Conservation (phyloP, 768 basidiomycete species). For the Boletus rubropictus region DNA sequence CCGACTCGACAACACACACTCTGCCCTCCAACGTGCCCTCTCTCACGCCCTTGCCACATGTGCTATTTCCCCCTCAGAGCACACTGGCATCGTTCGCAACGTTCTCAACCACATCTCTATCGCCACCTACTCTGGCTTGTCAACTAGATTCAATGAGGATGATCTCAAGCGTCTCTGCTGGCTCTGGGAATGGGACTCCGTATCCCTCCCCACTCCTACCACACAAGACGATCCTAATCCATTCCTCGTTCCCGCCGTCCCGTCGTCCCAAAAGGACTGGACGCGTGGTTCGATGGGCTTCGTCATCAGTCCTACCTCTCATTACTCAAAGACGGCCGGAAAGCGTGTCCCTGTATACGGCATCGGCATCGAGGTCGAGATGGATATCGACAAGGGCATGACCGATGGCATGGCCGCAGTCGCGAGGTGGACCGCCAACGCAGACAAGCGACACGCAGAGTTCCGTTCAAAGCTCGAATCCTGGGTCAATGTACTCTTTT, state of each 20-base stretch:
- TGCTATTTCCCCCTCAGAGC: conserved; percentile 69
- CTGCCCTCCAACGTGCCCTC: conserved; percentile 71
- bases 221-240: conserved; percentile 63
- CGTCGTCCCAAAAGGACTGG: conserved; percentile 57
- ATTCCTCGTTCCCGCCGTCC: conserved; percentile 47
- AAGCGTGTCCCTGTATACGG: conserved; percentile 77
- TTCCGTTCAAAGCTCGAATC: conserved; percentile 54
- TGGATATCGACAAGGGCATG: conserved; percentile 78
- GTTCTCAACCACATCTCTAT: conserved; percentile 75
- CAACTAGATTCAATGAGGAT: conserved; percentile 56
- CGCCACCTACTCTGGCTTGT: conserved; percentile 60
- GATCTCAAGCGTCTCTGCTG: conserved; percentile 77
- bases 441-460: conserved; percentile 53
- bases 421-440: conserved; percentile 76
- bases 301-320: conserved; percentile 63
- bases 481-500: conserved; percentile 53
- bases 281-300: conserved; percentile 76
- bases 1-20: conserved; percentile 60
- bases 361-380: conserved; percentile 81
- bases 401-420: conserved; percentile 82
- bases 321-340: conserved; percentile 59
- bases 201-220: conserved; percentile 30
- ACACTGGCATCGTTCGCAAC: conserved; percentile 70
- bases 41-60: conserved; percentile 82
- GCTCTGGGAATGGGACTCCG: conserved; percentile 84